Base-by-base conservation (phyloP, 495 filamentous ascomycete genomes). In the Cercophora sp. region DNA sequence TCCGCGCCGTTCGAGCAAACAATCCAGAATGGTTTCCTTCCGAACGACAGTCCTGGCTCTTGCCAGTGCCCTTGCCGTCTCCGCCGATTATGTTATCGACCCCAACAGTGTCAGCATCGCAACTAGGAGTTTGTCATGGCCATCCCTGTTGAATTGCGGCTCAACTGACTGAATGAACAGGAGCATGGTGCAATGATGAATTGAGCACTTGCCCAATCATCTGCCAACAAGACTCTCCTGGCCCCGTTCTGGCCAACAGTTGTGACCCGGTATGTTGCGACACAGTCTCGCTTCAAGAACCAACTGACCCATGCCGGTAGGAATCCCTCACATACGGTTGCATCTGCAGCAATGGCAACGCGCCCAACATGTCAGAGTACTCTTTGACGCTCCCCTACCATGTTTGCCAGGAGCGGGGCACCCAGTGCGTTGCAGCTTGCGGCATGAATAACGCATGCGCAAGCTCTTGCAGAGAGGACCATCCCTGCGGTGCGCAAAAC, bases 351-450 rank as follows among this genome's bases (percentile, higher is more conserved):
- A 86, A 92, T 71, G 78, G 80, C 58, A 60, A 73, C 54, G 68
- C 77, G 31, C 91, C 91, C 55, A 94, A 95, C 65, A 69, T 87
- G 19, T 80, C 86, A 58, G 78, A 95, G 65, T 96, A 87, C 78
- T 87, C 87, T 18, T 79, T 87, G 62, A 96, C 91, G 4, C 79
- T 96, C 24, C 88, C 91, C 6, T 96, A 86, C 79, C 91, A 83
- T 71, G 74, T 85, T 55, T 96, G 91, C 79, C 81, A 79, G 11
- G 78, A 86, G 64, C 79, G 78, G 69, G 84, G 81, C 59, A 83
- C 72, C 64, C 74, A 91, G 57, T 96, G 89, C 63, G 85, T 87
- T 2, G 60, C 55, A 6, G 69, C 57, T 47, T 94, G 90, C 70
- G 66, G 65, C 6, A 64, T 67, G 27, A 69, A 87, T 66, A 81